Percentiles rank a stretch among this genome's conserved stretches.
phyloP scores from a whole-genome alignment of 2,329 filamentous ascomycete species.

The Hypoxylon sp. region DNA sequence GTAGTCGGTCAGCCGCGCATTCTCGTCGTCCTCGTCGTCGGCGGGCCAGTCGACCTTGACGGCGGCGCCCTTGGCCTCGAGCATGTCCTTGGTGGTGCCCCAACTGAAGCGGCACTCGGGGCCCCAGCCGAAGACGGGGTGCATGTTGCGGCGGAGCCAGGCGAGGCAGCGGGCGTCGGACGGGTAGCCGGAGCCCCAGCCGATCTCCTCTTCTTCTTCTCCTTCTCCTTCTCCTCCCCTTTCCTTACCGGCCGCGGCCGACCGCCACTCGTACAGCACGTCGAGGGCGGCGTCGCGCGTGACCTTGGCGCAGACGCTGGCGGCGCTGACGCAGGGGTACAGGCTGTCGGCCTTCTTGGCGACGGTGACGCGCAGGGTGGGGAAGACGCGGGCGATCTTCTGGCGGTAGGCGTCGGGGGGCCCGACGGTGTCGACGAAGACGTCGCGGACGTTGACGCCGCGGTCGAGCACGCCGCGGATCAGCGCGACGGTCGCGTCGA shows the following conservation, averaged over 20 bases:
- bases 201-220: conserved; percentile 53
- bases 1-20: conserved; percentile 78
- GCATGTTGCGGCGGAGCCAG: conserved; percentile 88
- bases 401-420: conserved; percentile 83
- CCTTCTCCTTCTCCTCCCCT: conserved; percentile 38
- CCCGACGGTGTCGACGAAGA: conserved; percentile 96
- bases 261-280: conserved; percentile 70
- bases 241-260: conserved; percentile 41
- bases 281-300: conserved; percentile 91
- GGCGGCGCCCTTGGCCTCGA: conserved; percentile 77
- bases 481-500: conserved; percentile 87
- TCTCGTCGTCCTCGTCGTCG: conserved; percentile 75
- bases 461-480: conserved; percentile 78
- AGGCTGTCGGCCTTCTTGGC: conserved; percentile 92
- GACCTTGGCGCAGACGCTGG: conserved; percentile 94
- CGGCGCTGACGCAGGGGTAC: conserved; percentile 91
- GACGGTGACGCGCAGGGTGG: conserved; percentile 76
- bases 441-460: conserved; percentile 84
- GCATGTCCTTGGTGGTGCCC: conserved; percentile 92
- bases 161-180: conserved; percentile 80
- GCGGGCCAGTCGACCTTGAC: conserved; percentile 85
- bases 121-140: conserved; percentile 95
- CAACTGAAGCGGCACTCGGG: conserved; percentile 93
- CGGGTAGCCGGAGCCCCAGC: conserved; percentile 94
- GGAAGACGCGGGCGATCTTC: conserved; percentile 84